Percentiles rank a stretch among this genome's conserved stretches.
Conservation (phyloP, 495 filamentous ascomycete genomes). For the Lophiostoma macrostomum region DNA sequence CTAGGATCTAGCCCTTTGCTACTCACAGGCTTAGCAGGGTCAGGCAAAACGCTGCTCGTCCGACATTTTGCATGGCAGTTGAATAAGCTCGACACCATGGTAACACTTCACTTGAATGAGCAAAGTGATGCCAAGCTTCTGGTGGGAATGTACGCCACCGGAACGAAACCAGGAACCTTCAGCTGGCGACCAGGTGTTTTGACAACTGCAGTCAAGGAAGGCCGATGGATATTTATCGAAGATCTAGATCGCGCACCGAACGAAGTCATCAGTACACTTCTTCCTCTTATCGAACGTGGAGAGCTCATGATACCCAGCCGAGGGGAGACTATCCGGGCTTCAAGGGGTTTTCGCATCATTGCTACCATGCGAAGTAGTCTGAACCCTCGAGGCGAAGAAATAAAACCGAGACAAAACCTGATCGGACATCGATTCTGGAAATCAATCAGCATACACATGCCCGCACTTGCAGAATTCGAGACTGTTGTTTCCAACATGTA, state of each 20-base stretch:
- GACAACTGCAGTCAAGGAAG: slow-evolving; percentile 88
- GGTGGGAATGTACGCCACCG: slow-evolving; percentile 89
- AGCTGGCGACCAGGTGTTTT: slow-evolving; percentile 90
- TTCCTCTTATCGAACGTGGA: slow-evolving; percentile 84
- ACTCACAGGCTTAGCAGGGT: slow-evolving; percentile 77
- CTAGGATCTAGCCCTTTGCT: slow-evolving; percentile 67
- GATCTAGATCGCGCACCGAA: slow-evolving; percentile 95
- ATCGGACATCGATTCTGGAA: slow-evolving; percentile 84
- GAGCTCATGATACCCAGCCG: slow-evolving; percentile 84
- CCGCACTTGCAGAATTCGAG: slow-evolving; percentile 66
- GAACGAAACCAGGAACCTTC: slow-evolving; percentile 78
- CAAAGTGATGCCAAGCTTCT: slow-evolving; percentile 96
- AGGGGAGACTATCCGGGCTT: slow-evolving; percentile 78
- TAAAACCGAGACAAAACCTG: slow-evolving; percentile 52
- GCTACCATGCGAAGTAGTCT: slow-evolving; percentile 79
- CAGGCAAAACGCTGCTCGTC: slow-evolving; percentile 85
- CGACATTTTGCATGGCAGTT: slow-evolving; percentile 76
- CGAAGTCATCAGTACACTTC: slow-evolving; percentile 84
- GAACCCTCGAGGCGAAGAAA: slow-evolving; percentile 67
- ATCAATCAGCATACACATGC: slow-evolving; percentile 63
- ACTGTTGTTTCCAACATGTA: slow-evolving; percentile 68
- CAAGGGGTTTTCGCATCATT: slow-evolving; percentile 81
- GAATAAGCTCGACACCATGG: slow-evolving; percentile 69
- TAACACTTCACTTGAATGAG: slow-evolving; percentile 92
- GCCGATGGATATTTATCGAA: slow-evolving; percentile 94